Evolutionary conservation across 768 basidiomycete genomes (phyloP).

Genomic region (Termitomyces sp.): DNA sequence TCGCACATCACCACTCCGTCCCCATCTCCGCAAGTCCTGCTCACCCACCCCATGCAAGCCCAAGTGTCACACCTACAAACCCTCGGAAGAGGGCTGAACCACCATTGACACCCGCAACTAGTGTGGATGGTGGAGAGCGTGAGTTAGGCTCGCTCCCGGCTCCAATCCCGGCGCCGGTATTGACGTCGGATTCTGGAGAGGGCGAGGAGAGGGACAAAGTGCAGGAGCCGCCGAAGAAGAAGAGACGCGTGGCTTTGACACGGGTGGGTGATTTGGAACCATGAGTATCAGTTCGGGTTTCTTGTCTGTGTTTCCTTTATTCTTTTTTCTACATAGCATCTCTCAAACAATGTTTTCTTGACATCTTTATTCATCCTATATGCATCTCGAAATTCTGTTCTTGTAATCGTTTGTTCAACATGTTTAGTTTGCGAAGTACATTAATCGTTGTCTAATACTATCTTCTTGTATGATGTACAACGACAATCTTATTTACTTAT

Average conservation of each 20-base stretch:
- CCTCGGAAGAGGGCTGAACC: slow-evolving; percentile 40
- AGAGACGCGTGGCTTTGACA: slow-evolving; percentile 75
- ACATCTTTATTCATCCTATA: slow-evolving; percentile 3
- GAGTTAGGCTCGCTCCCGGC: slow-evolving; percentile 13
- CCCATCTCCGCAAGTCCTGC: slow-evolving; percentile 44
- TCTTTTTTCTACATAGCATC: neutral
- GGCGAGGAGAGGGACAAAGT: slow-evolving; percentile 20
- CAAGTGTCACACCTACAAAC: slow-evolving; percentile 24
- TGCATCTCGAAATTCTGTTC: neutral
- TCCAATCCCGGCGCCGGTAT: slow-evolving; percentile 2
- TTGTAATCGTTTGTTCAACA: neutral
- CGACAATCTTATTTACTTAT: too few species aligned
- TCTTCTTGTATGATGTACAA: neutral
- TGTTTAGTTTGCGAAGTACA: neutral
- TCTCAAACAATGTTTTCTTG: neutral
- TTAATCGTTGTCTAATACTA: neutral
- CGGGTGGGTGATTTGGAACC: slow-evolving; percentile 56
- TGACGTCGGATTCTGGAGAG: slow-evolving; percentile 12
- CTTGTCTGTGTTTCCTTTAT: neutral
- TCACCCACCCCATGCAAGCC: slow-evolving; percentile 23
- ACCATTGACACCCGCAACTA: slow-evolving; percentile 46
- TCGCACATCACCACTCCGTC: slow-evolving; percentile 81
- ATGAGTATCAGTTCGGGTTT: slow-evolving; percentile 13
- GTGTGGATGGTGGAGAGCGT: slow-evolving; percentile 40
- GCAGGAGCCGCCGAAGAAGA: slow-evolving; percentile 78